Evolutionary conservation across 805 yeast genomes (phyloP), one percentile per base, ranked within the genome.

Genomic region (Hemisphaericaspora nanyangensis): DNA sequence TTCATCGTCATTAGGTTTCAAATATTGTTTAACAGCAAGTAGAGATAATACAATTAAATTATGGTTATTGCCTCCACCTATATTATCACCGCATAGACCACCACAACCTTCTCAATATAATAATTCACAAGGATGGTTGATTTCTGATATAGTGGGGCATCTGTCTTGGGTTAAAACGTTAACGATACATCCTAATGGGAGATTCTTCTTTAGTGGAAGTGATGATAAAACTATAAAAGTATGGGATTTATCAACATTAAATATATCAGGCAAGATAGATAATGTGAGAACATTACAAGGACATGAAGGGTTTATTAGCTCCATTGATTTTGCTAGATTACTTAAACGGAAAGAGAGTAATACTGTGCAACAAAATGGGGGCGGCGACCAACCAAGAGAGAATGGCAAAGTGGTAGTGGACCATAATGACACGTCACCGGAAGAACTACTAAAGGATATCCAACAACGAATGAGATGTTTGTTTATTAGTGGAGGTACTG

Each of bases 151-250:
- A 8, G 51, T 62, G 6, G 96, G 93, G 2, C 97, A 90, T 59
- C 77, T 79, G 35, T 85, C 93, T 7, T 90, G 98, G 98, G 84
- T 91, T 1, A 76, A 83, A 44, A 75, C 79, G 6, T 51, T 89
- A 5, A 65, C 66, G 7, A 61, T 84, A 34, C 95, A 88, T 59
- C 95, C 95, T 1, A 79, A 77, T 48, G 95, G 93, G 0, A 69
- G 79, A 29, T 79, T 76, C 48, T 55, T 88, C 13, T 67, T 82
- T 33, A 79, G 88, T 32, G 82, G 84, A 13, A 72, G 90, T 13
- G 98, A 90, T 58, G 97, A 90, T 58, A 80, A 80, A 46, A 66
- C 80, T 1, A 73, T 90, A 25, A 74, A 79, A 41, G 61, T 86
- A 15, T 90, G 97, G 97, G 91, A 89, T 44, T 47, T 65, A 56